A percentile compares a stretch with the other conserved stretches of the same genome.
Evolutionary conservation across 352 stramenopile species (phyloP).

Genomic region (Phytophthora aleatoria): DNA sequence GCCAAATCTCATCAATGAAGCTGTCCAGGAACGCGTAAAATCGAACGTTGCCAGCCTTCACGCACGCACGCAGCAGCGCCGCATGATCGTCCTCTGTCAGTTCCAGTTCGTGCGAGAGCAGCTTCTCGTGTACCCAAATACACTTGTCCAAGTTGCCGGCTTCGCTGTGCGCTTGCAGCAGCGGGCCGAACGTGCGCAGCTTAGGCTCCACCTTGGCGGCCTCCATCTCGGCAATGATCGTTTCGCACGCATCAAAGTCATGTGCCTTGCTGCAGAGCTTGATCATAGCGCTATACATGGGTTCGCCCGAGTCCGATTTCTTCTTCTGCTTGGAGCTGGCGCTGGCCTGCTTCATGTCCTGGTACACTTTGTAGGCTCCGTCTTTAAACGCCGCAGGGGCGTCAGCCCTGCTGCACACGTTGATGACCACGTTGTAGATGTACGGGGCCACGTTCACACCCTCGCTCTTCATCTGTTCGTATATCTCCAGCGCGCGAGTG

Average conservation of each 20-base stretch:
- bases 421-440: constrained; percentile 68
- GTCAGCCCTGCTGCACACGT: constrained; percentile 58
- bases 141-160: constrained; percentile 61
- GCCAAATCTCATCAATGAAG: constrained; percentile 65
- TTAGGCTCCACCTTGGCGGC: constrained; percentile 54
- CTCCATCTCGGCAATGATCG: constrained; percentile 60
- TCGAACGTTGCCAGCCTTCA: constrained; percentile 37
- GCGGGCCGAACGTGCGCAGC: constrained; percentile 71
- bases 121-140: constrained; percentile 55
- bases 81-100: constrained; percentile 70
- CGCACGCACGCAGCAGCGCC: constrained; percentile 57
- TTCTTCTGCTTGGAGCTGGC: constrained; percentile 16
- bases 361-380: constrained; percentile 59
- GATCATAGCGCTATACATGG: constrained; percentile 74
- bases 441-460: constrained; percentile 43
- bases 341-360: constrained; percentile 65
- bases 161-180: constrained; percentile 66
- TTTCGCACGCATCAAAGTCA: constrained; percentile 58
- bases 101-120: constrained; percentile 52
- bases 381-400: constrained; percentile 35
- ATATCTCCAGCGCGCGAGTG: constrained; percentile 45
- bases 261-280: constrained; percentile 70
- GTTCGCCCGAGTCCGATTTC: constrained; percentile 49
- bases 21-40: constrained; percentile 66
- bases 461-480: constrained; percentile 54